Evolutionary conservation across 805 yeast genomes (phyloP).

Genomic region (Myxozyma geophila): DNA sequence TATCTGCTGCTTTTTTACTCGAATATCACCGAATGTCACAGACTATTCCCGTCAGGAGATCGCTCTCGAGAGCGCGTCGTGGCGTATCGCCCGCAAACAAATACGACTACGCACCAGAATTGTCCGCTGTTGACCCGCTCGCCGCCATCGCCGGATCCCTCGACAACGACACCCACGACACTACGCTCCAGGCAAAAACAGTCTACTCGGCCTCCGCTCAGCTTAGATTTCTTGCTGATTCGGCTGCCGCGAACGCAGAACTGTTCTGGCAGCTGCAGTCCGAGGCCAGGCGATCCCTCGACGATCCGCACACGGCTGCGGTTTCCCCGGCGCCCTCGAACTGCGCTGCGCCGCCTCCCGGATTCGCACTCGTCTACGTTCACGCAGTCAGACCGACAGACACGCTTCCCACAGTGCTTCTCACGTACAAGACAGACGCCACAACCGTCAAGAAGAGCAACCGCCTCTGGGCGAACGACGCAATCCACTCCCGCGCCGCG

Average conservation of each 20-base stretch:
- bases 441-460: conserved; percentile 31
- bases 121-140: neutral
- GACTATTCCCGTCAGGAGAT: neutral
- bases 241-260: conserved; percentile 30
- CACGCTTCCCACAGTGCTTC: conserved; percentile 35
- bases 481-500: conserved; percentile 36
- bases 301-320: neutral
- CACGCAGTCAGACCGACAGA: conserved; percentile 35
- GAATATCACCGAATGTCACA: neutral
- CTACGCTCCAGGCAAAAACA: conserved; percentile 6
- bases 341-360: conserved; percentile 13
- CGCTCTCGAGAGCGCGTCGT: neutral
- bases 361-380: conserved; percentile 33
- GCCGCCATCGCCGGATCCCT: neutral
- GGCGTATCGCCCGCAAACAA: conserved; percentile 1
- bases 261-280: conserved; percentile 30
- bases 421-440: conserved; percentile 33
- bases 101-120: no score
- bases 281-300: neutral
- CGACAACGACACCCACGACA: neutral
- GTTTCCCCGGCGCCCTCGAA: neutral
- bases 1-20: neutral
- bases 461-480: conserved; percentile 38
- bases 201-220: conserved; percentile 33
- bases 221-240: conserved; percentile 24